These are phyloP conservation scores for Leucosporidium creatinivorum DNA, from an alignment of 768 basidiomycete genomes.

Conservation along the genomic window DNA sequence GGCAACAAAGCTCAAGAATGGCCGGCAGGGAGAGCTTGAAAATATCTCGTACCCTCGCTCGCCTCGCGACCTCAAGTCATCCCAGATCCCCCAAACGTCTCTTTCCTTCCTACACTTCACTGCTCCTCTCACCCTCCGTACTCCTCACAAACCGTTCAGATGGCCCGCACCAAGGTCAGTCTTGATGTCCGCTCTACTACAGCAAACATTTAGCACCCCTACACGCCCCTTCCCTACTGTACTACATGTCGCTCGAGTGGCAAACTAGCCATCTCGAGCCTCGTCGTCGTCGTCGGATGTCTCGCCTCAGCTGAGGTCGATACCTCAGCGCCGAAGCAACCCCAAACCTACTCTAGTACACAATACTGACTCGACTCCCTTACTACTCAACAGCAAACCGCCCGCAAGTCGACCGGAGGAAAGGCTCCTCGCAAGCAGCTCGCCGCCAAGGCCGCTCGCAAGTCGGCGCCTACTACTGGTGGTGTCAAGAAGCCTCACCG, in stretches of 20 bases:
- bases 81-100: neutral
- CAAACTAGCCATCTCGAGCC: neutral
- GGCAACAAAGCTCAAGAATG: neutral
- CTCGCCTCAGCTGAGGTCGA: neutral
- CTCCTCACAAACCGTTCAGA: neutral
- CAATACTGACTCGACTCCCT: neutral
- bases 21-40: neutral
- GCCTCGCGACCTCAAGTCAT: neutral
- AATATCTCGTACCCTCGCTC: neutral
- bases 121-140: neutral
- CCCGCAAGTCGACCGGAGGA: slow-evolving; percentile 42
- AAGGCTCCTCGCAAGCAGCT: slow-evolving; percentile 68
- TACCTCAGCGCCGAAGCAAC: neutral
- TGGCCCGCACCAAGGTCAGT: slow-evolving; percentile 33
- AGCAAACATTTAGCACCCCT: too few relatives aligned
- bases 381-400: slow-evolving; percentile 33
- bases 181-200: neutral
- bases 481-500: slow-evolving; percentile 87
- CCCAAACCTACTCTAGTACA: neutral
- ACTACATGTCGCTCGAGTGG: neutral
- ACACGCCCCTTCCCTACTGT: neutral
- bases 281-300: slow-evolving; percentile 1
- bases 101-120: slow-evolving; percentile 10
- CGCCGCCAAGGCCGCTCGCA: slow-evolving; percentile 89
- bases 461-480: slow-evolving; percentile 74